Conservation (phyloP, 2,329 filamentous ascomycete species). For the Pseudomassariella vexata region DNA sequence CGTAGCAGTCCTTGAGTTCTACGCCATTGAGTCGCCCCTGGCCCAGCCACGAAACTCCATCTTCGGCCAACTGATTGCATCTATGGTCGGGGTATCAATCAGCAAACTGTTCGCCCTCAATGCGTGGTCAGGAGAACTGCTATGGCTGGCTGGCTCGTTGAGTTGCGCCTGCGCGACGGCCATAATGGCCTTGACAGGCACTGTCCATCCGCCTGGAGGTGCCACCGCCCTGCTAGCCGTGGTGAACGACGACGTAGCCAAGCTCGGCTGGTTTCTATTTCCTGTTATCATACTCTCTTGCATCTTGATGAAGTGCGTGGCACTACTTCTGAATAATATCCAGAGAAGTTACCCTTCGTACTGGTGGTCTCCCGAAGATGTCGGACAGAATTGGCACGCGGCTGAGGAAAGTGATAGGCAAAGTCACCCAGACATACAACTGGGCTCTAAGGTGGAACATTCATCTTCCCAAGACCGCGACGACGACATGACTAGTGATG, state of each 20-base stretch:
- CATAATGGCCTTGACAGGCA: slow-evolving; percentile 65
- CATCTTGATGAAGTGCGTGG: slow-evolving; percentile 54
- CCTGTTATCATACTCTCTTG: slow-evolving; percentile 57
- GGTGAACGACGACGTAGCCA: slow-evolving; percentile 44
- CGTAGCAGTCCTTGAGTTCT: slow-evolving; percentile 70
- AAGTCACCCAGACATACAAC: too few species aligned
- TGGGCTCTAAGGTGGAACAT: too few species aligned
- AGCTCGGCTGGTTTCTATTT: slow-evolving; percentile 64
- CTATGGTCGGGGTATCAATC: slow-evolving; percentile 54
- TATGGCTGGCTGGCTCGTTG: slow-evolving; percentile 60
- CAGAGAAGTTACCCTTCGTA: slow-evolving; percentile 62
- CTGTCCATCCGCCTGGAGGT: slow-evolving; percentile 68
- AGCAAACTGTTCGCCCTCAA: slow-evolving; percentile 59
- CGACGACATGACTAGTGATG: too few species aligned
- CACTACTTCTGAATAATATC: slow-evolving; percentile 64
- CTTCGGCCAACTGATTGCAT: slow-evolving; percentile 59
- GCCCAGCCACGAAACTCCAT: slow-evolving; percentile 67
- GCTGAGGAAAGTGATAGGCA: too few species aligned
- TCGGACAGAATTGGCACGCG: slow-evolving; percentile 7
- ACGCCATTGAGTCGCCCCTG: slow-evolving; percentile 64
- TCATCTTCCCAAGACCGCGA: too few species aligned
- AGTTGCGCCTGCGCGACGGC: slow-evolving; percentile 58
- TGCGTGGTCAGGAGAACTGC: slow-evolving; percentile 40
- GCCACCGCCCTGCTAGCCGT: slow-evolving; percentile 68
- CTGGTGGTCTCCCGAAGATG: slow-evolving; percentile 56